Evolutionary conservation across 1,139 yeast genomes (phyloP).

Genomic region (Hyphopichia fennica): DNA sequence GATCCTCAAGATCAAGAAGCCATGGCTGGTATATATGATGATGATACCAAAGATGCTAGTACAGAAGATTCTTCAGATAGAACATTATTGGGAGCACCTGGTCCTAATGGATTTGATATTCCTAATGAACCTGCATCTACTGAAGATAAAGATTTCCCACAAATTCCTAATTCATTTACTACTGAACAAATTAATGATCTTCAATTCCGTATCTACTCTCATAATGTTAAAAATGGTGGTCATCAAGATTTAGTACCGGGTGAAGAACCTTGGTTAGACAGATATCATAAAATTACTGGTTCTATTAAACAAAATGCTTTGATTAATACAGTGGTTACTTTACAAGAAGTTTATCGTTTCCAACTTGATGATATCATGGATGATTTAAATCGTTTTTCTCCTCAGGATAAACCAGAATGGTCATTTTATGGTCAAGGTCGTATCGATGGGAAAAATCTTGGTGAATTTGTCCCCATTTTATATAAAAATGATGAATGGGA

Average conservation of each 20-base stretch:
- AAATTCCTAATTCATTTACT: slow-evolving; percentile 15
- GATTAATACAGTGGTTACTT: slow-evolving; percentile 28
- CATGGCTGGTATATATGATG: slow-evolving; percentile 15
- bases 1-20: slow-evolving; percentile 16
- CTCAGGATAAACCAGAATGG: slow-evolving; percentile 28
- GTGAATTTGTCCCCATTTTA: slow-evolving; percentile 38
- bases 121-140: slow-evolving; percentile 13
- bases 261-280: slow-evolving; percentile 30
- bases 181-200: slow-evolving; percentile 15
- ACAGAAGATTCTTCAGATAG: background rate
- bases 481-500: slow-evolving; percentile 33
- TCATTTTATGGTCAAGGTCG: slow-evolving; percentile 34
- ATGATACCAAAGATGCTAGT: slow-evolving; percentile 12
- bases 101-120: slow-evolving; percentile 5
- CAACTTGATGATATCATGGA: slow-evolving; percentile 33
- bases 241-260: slow-evolving; percentile 26
- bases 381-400: slow-evolving; percentile 25
- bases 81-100: slow-evolving; percentile 6
- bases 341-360: slow-evolving; percentile 37
- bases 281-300: slow-evolving; percentile 23
- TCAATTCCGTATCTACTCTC: slow-evolving; percentile 35
- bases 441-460: slow-evolving; percentile 30
- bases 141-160: slow-evolving; percentile 16
- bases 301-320: slow-evolving; percentile 29
- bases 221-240: slow-evolving; percentile 39